phyloP scores from a whole-genome alignment of 2,329 filamentous ascomycete species.

The Epicoccum nigrum region DNA sequence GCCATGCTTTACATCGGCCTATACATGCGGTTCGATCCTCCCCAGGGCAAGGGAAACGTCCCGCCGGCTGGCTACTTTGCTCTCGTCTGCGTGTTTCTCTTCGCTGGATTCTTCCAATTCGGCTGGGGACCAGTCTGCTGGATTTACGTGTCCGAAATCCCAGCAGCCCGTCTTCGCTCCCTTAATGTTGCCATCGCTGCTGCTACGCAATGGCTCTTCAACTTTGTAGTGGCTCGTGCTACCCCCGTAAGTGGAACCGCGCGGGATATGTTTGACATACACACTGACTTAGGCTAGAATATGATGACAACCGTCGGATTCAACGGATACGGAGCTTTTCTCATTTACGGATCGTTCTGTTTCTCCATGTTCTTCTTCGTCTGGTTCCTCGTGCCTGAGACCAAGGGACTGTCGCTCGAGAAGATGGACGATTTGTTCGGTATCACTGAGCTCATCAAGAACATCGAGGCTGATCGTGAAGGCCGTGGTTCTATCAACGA shows the following conservation, averaged over 20 bases:
- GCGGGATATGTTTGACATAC: too few relatives aligned
- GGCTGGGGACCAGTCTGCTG: conserved; percentile 74
- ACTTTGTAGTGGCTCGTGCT: conserved; percentile 72
- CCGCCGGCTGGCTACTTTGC: conserved; percentile 72
- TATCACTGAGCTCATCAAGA: conserved; percentile 57
- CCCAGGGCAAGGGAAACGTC: conserved; percentile 58
- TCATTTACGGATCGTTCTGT: conserved; percentile 72
- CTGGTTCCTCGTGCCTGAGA: conserved; percentile 74
- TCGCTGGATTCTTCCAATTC: conserved; percentile 68
- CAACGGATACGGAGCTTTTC: conserved; percentile 65
- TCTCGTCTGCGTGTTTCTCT: conserved; percentile 74
- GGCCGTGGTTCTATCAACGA: conserved; percentile 26
- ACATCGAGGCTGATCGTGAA: conserved; percentile 43
- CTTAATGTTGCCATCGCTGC: conserved; percentile 72
- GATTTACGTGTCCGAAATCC: conserved; percentile 75
- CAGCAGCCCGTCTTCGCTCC: conserved; percentile 68
- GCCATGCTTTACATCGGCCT: conserved; percentile 75
- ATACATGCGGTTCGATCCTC: conserved; percentile 68
- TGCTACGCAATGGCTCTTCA: conserved; percentile 71
- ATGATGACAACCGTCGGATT: conserved; percentile 66
- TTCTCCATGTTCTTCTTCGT: conserved; percentile 69
- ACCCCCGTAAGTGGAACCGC: conserved; percentile 42
- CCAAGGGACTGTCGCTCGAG: conserved; percentile 69
- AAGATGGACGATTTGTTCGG: conserved; percentile 72
- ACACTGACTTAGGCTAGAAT: conserved; percentile 38